phyloP scores from a whole-genome alignment of 31 red algal species.

The Porphyra umbilicalis region DNA sequence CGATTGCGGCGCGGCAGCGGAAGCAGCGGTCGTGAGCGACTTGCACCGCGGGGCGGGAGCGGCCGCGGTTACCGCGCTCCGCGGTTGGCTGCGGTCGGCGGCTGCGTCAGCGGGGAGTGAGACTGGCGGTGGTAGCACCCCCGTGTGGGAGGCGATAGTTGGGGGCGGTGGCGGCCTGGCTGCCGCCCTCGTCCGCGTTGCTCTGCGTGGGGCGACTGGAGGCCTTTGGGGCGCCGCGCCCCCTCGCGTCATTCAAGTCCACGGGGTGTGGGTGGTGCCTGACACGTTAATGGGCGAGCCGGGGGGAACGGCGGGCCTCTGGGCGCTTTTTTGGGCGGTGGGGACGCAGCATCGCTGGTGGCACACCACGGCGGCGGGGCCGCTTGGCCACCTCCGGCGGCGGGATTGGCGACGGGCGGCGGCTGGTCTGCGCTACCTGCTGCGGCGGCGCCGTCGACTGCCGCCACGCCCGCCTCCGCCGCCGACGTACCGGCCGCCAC shows the following conservation, averaged over 20 bases:
- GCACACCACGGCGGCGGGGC: not conserved
- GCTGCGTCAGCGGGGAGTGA: not conserved
- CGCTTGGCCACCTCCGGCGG: not conserved
- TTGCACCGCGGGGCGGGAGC: not conserved
- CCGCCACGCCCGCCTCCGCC: too few species aligned
- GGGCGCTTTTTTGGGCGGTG: too few species aligned
- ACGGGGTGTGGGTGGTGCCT: not conserved
- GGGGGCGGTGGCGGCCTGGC: not conserved
- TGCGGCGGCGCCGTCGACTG: not conserved
- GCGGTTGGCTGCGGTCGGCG: not conserved
- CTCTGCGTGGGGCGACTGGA: not conserved
- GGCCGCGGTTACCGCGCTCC: not conserved
- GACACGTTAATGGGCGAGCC: not conserved
- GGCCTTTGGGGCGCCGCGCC: not conserved
- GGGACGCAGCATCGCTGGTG: too few species aligned
- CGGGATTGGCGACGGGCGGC: not conserved
- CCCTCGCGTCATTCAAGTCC: not conserved
- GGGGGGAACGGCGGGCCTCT: too few species aligned
- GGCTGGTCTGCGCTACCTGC: not conserved
- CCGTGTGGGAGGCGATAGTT: not conserved
- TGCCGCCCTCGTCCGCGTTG: not conserved
- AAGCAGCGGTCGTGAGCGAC: not conserved
- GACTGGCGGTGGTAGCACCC: too few species aligned
- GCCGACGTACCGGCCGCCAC: too few species aligned
- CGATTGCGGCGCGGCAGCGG: not conserved